A percentile compares a stretch with the other conserved stretches of the same genome.
phyloP scores from a whole-genome alignment of 1,284 basidiomycete species.

The Boletus smithii region DNA sequence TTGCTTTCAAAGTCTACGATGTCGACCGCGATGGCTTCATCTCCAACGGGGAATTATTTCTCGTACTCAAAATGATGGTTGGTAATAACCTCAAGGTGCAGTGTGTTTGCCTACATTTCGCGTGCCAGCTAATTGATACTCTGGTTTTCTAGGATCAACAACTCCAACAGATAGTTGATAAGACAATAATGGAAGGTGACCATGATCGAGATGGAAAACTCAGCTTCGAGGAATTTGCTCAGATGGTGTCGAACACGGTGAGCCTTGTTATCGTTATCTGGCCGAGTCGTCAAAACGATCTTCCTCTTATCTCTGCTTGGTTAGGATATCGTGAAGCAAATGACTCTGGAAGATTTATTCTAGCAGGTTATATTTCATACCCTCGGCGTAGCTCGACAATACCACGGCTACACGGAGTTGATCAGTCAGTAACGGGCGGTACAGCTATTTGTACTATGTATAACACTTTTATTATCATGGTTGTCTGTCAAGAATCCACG shows the following conservation, averaged over 20 bases:
- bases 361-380: slow-evolving; percentile 22
- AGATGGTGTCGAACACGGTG: slow-evolving; percentile 96
- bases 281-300: background rate
- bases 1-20: slow-evolving; percentile 98
- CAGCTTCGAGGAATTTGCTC: slow-evolving; percentile 94
- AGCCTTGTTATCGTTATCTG: slow-evolving; percentile 27
- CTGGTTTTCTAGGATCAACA: slow-evolving; percentile 77
- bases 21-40: slow-evolving; percentile 97
- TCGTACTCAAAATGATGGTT: slow-evolving; percentile 99
- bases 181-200: slow-evolving; percentile 99
- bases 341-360: slow-evolving; percentile 77
- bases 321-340: slow-evolving; percentile 94
- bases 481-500: slow-evolving; percentile 20
- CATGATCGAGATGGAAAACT: slow-evolving; percentile 97
- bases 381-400: slow-evolving; percentile 17
- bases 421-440: slow-evolving; percentile 10
- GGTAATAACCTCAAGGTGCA: slow-evolving; percentile 94
- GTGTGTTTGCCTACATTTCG: background rate
- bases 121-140: background rate
- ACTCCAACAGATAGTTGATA: slow-evolving; percentile 99
- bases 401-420: slow-evolving; percentile 16
- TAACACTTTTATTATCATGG: slow-evolving; percentile 17
- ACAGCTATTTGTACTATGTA: slow-evolving; percentile 23
- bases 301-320: slow-evolving; percentile 1
- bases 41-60: slow-evolving; percentile 97